A percentile compares a stretch with the other conserved stretches of the same genome.
These are phyloP conservation scores for Hansenula lynferdii DNA, from an alignment of 1,139 yeast species.

Conservation along the genomic window DNA sequence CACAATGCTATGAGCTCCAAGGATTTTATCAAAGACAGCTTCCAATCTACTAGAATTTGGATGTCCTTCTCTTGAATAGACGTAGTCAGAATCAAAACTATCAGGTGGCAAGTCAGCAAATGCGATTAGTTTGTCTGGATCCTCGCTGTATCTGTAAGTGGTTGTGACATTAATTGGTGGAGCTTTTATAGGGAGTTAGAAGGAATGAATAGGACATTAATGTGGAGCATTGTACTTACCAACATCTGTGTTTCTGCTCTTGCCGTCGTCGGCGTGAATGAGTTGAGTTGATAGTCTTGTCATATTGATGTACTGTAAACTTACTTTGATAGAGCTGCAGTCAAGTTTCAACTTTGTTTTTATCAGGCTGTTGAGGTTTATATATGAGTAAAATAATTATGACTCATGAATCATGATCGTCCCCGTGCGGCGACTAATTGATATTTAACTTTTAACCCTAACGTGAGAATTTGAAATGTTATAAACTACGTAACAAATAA, in stretches of 20 bases:
- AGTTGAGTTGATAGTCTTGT: conserved; percentile 41
- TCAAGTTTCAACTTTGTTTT: too few species aligned
- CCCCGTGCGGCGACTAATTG: too few species aligned
- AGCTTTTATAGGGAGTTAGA: conserved; percentile 27
- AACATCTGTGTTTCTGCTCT: conserved; percentile 34
- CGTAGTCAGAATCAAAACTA: conserved; percentile 17
- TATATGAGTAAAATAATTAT: too few species aligned
- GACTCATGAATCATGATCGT: too few species aligned
- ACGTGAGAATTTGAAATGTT: too few species aligned
- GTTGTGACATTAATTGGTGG: conserved; percentile 83
- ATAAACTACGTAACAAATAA: too few species aligned
- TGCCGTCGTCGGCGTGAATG: conserved; percentile 59
- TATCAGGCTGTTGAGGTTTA: too few species aligned
- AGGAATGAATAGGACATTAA: too few species aligned
- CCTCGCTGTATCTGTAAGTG: conserved; percentile 54
- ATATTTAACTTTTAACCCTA: too few species aligned
- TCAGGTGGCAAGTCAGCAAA: conserved; percentile 10
- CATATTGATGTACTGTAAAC: too few species aligned
- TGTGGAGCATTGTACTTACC: conserved; percentile 12
- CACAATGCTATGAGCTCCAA: conserved; percentile 54
- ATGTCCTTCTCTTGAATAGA: conserved; percentile 70
- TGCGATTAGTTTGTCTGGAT: conserved; percentile 7
- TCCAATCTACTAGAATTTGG: conserved; percentile 71
- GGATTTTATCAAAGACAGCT: conserved; percentile 51
- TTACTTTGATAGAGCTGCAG: not conserved